Conservation (phyloP, 2,329 filamentous ascomycete genomes). For the Paecilomyces formosus region DNA sequence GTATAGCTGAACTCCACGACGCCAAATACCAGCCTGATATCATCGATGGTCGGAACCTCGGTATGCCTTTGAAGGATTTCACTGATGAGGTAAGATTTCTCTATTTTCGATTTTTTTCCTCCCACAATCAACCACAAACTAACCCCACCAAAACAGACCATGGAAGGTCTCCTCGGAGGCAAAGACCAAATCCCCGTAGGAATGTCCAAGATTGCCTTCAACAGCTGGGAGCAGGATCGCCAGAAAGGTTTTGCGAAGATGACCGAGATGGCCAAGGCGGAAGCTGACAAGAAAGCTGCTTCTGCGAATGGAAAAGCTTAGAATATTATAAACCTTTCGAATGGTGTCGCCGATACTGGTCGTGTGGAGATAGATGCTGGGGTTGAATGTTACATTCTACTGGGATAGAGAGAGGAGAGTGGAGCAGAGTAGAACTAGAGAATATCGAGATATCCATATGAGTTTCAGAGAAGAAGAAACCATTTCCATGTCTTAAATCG, state of each 20-base stretch:
- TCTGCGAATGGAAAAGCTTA: neutral
- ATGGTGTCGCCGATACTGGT: no score
- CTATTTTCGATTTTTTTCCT: neutral
- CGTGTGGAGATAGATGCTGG: no score
- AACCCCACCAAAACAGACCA: neutral
- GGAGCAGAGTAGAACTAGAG: no score
- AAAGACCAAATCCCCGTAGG: slow-evolving; percentile 1
- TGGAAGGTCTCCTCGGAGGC: neutral
- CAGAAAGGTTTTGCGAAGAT: slow-evolving; percentile 34
- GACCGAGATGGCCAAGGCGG: slow-evolving; percentile 7
- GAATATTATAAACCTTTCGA: no score
- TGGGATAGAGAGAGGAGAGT: no score
- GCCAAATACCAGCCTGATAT: slow-evolving; percentile 2
- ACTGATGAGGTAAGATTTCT: neutral
- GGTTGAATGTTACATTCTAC: no score
- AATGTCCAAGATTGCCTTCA: slow-evolving; percentile 24
- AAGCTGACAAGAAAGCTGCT: neutral
- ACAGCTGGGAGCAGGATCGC: slow-evolving; percentile 42
- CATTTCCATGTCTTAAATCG: no score
- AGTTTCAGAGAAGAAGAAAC: no score
- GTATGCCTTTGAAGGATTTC: slow-evolving; percentile 1
- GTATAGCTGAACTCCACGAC: neutral
- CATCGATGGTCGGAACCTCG: neutral
- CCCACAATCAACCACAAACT: neutral
- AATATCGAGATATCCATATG: no score